Base-by-base conservation (phyloP, 495 filamentous ascomycete genomes). In the Aspergillus incahuasiensis region DNA sequence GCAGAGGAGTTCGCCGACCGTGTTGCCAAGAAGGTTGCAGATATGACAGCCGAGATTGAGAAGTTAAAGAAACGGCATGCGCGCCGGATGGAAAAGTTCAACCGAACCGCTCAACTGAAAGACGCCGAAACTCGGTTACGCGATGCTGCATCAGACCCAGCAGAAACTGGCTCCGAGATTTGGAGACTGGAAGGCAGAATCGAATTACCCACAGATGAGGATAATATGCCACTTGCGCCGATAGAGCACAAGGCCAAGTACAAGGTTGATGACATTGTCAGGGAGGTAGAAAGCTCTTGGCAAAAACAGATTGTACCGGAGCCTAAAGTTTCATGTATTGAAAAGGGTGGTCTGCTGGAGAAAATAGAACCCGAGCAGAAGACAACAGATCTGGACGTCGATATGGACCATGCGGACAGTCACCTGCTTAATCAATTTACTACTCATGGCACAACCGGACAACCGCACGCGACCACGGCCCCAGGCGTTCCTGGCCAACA, bases 1-100 rank as follows among this genome's bases (percentile, higher is more conserved):
- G 85, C 86, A 11, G 84, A 86, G 45, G 84, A 91, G 60, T 95
- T 97, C 64, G 83, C 85, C 22, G 84, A 86, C 54, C 82, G 89
- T 25, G 88, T 87, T 5, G 72, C 77, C 35, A 81, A 83, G 25
- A 84, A 83, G 57, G 78, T 88, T 2, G 75, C 74, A 1, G 77
- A 87, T 32, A 83, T 85, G 55, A 81, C 85, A 38, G 82, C 82
- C 5, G 91, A 96, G 67, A 89, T 97, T 42, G 85, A 91, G 59
- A 79, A 84, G 49, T 78, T 98, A 77, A 92, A 88, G 73, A 78
- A 76, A 12, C 80, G 88, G 22, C 92, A 98, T 68, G 82, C 82
- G 1, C 85, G 78, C 58, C 78, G 82, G 22, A 81, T 96, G 74
- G 79, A 83, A 11, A 89, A 86, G 62, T 82, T 96, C 58, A 82